Base-by-base conservation (phyloP, 768 basidiomycete species). In the Russula sp. region DNA sequence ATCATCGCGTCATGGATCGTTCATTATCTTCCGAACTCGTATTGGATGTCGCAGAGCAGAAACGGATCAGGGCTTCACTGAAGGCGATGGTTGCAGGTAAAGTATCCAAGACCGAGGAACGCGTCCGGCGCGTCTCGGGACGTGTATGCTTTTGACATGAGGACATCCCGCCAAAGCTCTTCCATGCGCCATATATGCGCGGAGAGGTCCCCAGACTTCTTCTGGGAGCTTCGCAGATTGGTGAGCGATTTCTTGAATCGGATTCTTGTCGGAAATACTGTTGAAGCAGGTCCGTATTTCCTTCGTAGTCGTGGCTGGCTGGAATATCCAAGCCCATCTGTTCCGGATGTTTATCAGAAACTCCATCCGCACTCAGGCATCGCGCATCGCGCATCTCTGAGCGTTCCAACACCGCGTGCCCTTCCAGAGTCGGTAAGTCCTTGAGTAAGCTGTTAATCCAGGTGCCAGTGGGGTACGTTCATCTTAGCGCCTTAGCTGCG, bases 131-230 rank as follows among this genome's bases (percentile, higher is more conserved):
- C 16, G 34, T 66, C 36, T 5, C 16, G 42, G 26, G 54, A 51
- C n/a, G 48, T 34, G 49, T 49, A 62, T 5, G 64, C 64, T 20
- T 42, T 46, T 0, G 53, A 44, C 5, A 50, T 22, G n/a, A 67
- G 11, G 36, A 66, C 59, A 5, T 67, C 67, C 28, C 57, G 53
- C 67, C 67, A 67, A 10, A 66, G 50, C n/a, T 56, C 42, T 24
- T 60, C 64, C 67, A 67, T 67, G 51, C 52, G 64, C 44, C 62
- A 50, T 0, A 67, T n/a, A 60, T 67, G 67, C 18, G 64, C 30
- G 24, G 32, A 22, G n/a, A 66, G 49, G 46, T 66, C 56, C 5
- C 16, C 46, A n/a, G 46, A 50, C 67, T 20, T 56, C 64, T 13
- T 67, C 67, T 8, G 24, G 10, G 1, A 66, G 56, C n/a, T 14